These are phyloP conservation scores for Wickerhamomyces sp. DNA, from an alignment of 1,139 yeast species.

Conservation along the genomic window DNA sequence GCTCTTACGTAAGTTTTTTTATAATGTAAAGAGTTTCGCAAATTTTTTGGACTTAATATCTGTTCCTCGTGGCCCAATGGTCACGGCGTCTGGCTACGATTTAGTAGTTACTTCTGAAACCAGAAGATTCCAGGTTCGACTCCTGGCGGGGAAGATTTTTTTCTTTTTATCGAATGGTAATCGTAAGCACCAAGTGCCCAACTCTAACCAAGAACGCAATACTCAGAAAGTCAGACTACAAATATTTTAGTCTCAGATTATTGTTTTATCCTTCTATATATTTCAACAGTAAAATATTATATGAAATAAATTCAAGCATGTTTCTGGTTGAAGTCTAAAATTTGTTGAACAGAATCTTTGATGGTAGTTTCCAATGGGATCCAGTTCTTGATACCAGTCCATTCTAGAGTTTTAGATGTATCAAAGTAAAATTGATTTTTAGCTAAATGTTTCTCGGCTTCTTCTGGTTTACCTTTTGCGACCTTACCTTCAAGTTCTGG, in stretches of 20 bases:
- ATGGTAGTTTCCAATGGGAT: conserved; percentile 33
- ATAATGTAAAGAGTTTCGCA: neutral
- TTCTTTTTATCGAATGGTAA: no score
- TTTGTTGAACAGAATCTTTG: conserved; percentile 37
- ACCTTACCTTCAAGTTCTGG: conserved; percentile 35
- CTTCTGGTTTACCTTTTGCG: conserved; percentile 40
- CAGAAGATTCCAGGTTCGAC: conserved; percentile 90
- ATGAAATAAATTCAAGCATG: no score
- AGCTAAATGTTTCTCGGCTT: conserved; percentile 32
- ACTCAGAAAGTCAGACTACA: no score
- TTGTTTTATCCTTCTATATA: no score
- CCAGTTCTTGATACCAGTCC: conserved; percentile 33
- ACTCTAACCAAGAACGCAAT: no score
- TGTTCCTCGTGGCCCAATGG: conserved; percentile 90
- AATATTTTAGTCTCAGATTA: no score
- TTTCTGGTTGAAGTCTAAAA: conserved; percentile 21
- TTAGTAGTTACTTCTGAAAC: conserved; percentile 55
- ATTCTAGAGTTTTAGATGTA: conserved; percentile 30
- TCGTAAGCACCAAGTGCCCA: no score
- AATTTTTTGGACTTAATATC: conserved; percentile 5
- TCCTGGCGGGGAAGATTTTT: conserved; percentile 83
- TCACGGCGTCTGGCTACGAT: conserved; percentile 91
- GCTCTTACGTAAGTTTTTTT: neutral
- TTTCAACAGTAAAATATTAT: no score
- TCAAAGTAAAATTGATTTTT: conserved; percentile 21